Evolutionary conservation across 768 basidiomycete species (phyloP).

Genomic region (Lactarius evosmus): DNA sequence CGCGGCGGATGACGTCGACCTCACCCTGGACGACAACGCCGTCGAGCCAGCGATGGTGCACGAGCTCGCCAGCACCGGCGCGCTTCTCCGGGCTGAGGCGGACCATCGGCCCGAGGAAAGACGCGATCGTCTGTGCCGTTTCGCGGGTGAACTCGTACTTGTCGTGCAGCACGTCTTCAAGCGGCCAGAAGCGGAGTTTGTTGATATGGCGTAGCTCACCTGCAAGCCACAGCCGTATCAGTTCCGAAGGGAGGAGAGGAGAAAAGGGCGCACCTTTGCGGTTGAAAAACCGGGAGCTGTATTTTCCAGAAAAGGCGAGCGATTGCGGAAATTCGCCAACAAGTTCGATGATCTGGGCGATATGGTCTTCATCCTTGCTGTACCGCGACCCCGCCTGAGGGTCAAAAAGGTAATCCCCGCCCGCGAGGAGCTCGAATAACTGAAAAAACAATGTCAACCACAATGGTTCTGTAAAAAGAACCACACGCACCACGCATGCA

Average conservation of each 20-base stretch:
- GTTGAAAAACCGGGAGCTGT: conserved; percentile 92
- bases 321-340: conserved; percentile 84
- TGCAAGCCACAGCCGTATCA: conserved; percentile 28
- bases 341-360: conserved; percentile 96
- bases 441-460: conserved; percentile 32
- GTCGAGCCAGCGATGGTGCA: conserved; percentile 84
- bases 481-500: conserved; percentile 75
- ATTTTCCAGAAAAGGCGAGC: conserved; percentile 87
- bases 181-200: conserved; percentile 90
- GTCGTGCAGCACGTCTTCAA: conserved; percentile 79
- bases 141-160: conserved; percentile 89
- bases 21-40: conserved; percentile 86
- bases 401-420: conserved; percentile 98
- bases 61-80: conserved; percentile 82
- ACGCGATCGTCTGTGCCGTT: conserved; percentile 77
- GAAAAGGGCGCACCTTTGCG: conserved; percentile 68
- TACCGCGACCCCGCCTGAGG: conserved; percentile 93
- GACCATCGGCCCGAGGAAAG: conserved; percentile 88
- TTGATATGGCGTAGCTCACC: conserved; percentile 91
- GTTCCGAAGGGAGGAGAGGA: neutral
- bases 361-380: conserved; percentile 95
- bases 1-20: conserved; percentile 70
- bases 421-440: conserved; percentile 94
- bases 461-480: conserved; percentile 4
- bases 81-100: conserved; percentile 84